These are phyloP conservation scores for Phoenix roebelenii DNA, from an alignment of 176 grass and related monocot genomes.

Conservation along the genomic window DNA sequence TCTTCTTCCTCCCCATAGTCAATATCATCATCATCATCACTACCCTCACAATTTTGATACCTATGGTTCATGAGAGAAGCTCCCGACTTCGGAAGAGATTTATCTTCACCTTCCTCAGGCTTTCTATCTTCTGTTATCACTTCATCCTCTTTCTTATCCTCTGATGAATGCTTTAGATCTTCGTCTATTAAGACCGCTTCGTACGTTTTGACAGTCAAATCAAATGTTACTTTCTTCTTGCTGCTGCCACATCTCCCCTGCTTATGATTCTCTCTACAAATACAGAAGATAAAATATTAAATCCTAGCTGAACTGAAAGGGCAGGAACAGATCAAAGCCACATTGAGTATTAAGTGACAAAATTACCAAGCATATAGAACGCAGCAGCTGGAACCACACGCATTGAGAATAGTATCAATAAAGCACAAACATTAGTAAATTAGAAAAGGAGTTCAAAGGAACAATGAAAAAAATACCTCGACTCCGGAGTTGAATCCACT, in stretches of 20 bases:
- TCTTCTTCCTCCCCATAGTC: not conserved
- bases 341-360: not conserved
- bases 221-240: conserved; percentile 97
- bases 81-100: conserved; percentile 22
- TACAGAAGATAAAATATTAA: not conserved
- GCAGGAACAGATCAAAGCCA: conserved; percentile 2
- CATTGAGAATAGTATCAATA: not conserved
- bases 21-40: conserved; percentile 17
- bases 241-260: conserved; percentile 35
- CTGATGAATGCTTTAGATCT: not conserved
- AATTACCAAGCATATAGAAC: too few relatives aligned
- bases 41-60: conserved; percentile 50
- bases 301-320: too few relatives aligned
- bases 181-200: conserved; percentile 16
- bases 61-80: conserved; percentile 70
- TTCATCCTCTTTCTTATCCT: conserved; percentile 6
- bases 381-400: too few relatives aligned
- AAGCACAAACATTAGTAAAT: not conserved
- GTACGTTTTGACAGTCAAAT: conserved; percentile 73
- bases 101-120: conserved; percentile 28
- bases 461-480: conserved; percentile 17
- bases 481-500: conserved; percentile 25
- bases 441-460: not conserved
- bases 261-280: conserved; percentile 48
- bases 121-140: conserved; percentile 4